These are phyloP conservation scores for Xylariaceae sp. DNA, from an alignment of 2,329 filamentous ascomycete species.

Conservation along the genomic window DNA sequence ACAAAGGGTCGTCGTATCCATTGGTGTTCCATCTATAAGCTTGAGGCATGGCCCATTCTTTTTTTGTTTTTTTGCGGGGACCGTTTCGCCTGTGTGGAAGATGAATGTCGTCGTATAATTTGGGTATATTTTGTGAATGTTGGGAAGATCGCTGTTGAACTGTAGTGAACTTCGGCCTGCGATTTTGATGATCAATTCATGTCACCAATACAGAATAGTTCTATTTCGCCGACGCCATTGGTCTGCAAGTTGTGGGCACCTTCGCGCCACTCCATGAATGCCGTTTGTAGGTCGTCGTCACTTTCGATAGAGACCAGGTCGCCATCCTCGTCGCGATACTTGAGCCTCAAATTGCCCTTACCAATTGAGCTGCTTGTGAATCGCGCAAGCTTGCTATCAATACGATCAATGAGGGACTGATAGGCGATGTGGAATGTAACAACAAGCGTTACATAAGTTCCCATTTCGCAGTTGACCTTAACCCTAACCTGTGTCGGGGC, in stretches of 20 bases:
- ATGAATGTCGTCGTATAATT: constrained; percentile 5
- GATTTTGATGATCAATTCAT: constrained; percentile 20
- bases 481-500: constrained; percentile 80
- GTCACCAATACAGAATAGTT: constrained; percentile 69
- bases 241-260: constrained; percentile 51
- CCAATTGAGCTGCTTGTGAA: constrained; percentile 81
- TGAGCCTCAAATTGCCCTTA: constrained; percentile 75
- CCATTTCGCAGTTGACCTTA: constrained; percentile 80
- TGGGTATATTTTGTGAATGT: constrained; percentile 15
- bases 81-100: not conserved
- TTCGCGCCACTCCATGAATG: constrained; percentile 91
- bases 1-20: constrained; percentile 26
- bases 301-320: constrained; percentile 91
- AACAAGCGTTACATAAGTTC: constrained; percentile 90
- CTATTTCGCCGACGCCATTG: constrained; percentile 80
- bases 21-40: constrained; percentile 18
- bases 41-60: constrained; percentile 6
- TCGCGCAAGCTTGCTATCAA: constrained; percentile 87
- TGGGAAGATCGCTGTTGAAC: not conserved
- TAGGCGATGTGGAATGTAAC: constrained; percentile 94
- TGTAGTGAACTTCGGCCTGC: not conserved
- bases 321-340: constrained; percentile 87
- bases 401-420: constrained; percentile 86
- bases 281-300: constrained; percentile 93
- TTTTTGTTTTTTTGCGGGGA: not conserved